Conservation (phyloP, 495 filamentous ascomycete genomes). For the Podospora pseudocomata region DNA sequence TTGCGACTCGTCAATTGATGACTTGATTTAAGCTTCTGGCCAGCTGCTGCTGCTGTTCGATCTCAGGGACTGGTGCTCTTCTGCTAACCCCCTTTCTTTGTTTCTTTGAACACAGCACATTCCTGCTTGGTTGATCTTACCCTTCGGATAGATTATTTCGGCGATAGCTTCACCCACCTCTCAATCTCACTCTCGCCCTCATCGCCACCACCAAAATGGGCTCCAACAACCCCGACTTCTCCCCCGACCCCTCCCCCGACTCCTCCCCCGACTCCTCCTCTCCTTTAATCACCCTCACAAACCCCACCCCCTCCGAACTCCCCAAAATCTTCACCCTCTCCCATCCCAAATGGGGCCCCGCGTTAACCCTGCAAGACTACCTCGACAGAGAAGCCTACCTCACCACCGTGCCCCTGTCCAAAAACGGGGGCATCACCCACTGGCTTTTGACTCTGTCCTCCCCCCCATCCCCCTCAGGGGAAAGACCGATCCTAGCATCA, state of each 20-base stretch:
- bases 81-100: background rate
- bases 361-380: constrained; percentile 64
- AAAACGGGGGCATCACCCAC: constrained; percentile 70
- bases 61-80: background rate
- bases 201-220: constrained; percentile 11
- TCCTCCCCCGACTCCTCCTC: constrained; percentile 55
- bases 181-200: background rate
- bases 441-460: constrained; percentile 75
- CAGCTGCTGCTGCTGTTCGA: background rate
- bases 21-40: background rate
- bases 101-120: background rate
- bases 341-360: constrained; percentile 66
- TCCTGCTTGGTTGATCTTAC: background rate
- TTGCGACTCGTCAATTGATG: background rate
- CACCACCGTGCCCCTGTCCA: constrained; percentile 59
- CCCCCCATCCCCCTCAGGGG: constrained; percentile 38
- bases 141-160: background rate
- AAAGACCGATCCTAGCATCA: constrained; percentile 66
- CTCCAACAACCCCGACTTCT: constrained; percentile 6
- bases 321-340: constrained; percentile 62
- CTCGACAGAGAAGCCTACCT: constrained; percentile 73
- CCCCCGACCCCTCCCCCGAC: constrained; percentile 30
- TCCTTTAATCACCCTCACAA: constrained; percentile 60
- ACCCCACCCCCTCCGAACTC: constrained; percentile 65
- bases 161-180: background rate